phyloP scores from a whole-genome alignment of 2,329 filamentous ascomycete genomes.

The Phaeosphaeriaceae sp. region DNA sequence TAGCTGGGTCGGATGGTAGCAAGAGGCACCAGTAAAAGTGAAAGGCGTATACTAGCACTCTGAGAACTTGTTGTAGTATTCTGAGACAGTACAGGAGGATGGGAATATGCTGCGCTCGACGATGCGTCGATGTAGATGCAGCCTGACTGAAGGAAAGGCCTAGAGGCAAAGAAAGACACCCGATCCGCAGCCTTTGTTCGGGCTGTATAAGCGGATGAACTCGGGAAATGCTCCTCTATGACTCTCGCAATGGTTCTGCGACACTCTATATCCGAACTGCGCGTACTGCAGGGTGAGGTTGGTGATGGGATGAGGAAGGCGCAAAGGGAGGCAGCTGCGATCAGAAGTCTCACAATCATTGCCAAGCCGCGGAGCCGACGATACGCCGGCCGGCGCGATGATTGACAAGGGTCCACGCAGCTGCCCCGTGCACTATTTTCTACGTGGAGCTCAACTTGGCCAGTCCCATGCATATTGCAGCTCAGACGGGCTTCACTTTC shows the following conservation, averaged over 20 bases:
- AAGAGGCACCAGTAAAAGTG: constrained; percentile 19
- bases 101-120: constrained; percentile 13
- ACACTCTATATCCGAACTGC: background rate
- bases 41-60: constrained; percentile 23
- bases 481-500: background rate
- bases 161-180: constrained; percentile 4
- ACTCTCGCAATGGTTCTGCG: background rate
- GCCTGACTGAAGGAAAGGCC: constrained; percentile 17
- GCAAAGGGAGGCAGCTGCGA: constrained; percentile 3
- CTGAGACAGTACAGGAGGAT: constrained; percentile 21
- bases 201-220: constrained; percentile 8
- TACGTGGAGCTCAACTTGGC: constrained; percentile 24
- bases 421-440: constrained; percentile 22
- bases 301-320: constrained; percentile 13
- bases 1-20: constrained; percentile 10
- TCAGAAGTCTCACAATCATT: constrained; percentile 12
- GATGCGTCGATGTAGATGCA: constrained; percentile 19
- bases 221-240: background rate
- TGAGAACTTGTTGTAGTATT: constrained; percentile 23
- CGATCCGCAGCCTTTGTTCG: constrained; percentile 6
- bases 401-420: constrained; percentile 7
- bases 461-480: background rate
- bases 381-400: constrained; percentile 27
- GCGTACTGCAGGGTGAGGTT: constrained; percentile 2
- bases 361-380: constrained; percentile 28